These are phyloP conservation scores for Dittrichia graveolens DNA, from an alignment of 129 eudicot species.

Conservation along the genomic window DNA sequence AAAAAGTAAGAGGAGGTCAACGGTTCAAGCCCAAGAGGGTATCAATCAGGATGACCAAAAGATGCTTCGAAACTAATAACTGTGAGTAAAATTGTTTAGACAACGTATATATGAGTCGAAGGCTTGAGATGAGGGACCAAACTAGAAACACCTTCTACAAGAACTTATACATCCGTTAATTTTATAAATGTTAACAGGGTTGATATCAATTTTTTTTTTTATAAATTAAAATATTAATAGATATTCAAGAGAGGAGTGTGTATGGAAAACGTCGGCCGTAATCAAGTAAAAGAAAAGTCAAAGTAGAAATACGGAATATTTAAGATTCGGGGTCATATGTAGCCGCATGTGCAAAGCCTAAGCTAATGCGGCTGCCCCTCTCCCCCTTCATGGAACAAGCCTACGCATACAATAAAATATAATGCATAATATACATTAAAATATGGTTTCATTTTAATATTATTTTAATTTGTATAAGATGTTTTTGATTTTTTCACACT, in stretches of 20 bases:
- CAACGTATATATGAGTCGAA: no score
- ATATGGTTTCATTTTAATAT: neutral
- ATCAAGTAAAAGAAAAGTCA: slow-evolving; percentile 18
- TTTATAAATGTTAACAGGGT: no score
- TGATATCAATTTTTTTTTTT: no score
- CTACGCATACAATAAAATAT: neutral
- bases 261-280: slow-evolving; percentile 18
- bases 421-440: neutral
- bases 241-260: slow-evolving; percentile 5
- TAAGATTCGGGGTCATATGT: slow-evolving; percentile 7
- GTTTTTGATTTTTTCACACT: neutral
- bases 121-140: no score
- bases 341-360: slow-evolving; percentile 25
- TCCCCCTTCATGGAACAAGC: neutral
- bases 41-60: no score
- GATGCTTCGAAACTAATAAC: no score
- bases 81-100: no score
- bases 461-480: neutral
- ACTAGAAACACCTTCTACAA: no score
- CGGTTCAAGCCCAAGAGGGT: no score
- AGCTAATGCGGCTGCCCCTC: slow-evolving; percentile 18
- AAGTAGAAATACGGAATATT: neutral
- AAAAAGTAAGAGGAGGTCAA: no score
- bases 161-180: no score
- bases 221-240: no score